Evolutionary conservation across 345 rosid genomes (phyloP).

Genomic region (Eucalyptus sp.): DNA sequence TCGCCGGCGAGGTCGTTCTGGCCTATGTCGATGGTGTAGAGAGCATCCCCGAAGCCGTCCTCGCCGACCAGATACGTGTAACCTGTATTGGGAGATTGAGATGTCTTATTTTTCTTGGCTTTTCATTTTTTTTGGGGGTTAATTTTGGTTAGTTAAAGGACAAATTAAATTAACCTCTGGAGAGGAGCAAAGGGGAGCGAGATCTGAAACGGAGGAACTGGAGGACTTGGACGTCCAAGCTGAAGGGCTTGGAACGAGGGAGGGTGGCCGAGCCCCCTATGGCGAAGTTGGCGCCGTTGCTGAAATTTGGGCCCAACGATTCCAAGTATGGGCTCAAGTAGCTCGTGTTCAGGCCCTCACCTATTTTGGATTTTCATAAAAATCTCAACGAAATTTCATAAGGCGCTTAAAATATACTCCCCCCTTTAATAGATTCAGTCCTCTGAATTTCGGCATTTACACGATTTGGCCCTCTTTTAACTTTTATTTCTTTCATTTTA

Average conservation of each 20-base stretch:
- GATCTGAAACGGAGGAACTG: constrained; percentile 28
- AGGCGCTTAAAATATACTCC: neutral
- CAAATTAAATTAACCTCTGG: neutral
- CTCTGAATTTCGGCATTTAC: neutral
- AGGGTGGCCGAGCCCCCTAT: constrained; percentile 15
- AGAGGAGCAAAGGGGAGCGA: constrained; percentile 18
- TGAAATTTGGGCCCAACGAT: constrained; percentile 18
- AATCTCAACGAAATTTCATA: neutral
- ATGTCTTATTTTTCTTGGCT: neutral
- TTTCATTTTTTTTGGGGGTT: neutral
- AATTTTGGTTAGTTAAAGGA: neutral
- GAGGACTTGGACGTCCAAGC: constrained; percentile 18
- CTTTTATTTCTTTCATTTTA: neutral
- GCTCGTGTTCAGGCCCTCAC: constrained; percentile 16
- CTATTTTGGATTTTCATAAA: neutral
- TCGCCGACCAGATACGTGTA: constrained; percentile 19
- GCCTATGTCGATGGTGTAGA: constrained; percentile 54
- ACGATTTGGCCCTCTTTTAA: neutral
- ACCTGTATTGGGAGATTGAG: neutral
- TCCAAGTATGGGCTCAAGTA: constrained; percentile 24
- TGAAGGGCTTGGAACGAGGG: constrained; percentile 16
- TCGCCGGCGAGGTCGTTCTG: constrained; percentile 49
- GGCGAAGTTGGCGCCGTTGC: constrained; percentile 24
- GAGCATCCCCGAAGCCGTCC: constrained; percentile 33
- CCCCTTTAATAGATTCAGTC: neutral